These are phyloP conservation scores for Paraurostyla sp. DNA, from an alignment of 73 alveolate genomes.

Conservation along the genomic window DNA sequence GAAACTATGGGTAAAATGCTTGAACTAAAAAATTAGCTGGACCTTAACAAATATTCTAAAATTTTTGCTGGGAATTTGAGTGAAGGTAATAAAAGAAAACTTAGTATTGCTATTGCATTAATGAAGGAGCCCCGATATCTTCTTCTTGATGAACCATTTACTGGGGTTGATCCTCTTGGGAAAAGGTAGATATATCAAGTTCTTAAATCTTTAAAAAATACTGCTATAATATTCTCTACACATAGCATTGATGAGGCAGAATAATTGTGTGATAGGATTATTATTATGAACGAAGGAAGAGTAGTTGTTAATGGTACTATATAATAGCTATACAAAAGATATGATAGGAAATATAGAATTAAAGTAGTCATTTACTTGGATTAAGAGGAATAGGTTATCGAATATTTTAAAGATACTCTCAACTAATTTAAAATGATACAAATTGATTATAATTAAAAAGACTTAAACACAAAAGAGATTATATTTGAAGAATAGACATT, in stretches of 20 bases:
- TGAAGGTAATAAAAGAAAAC: constrained; percentile 98
- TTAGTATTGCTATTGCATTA: constrained; percentile 93
- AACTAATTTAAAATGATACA: too few relatives aligned
- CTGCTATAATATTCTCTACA: constrained; percentile 96
- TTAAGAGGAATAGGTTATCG: too few relatives aligned
- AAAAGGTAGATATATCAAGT: constrained; percentile 97
- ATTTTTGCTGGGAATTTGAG: constrained; percentile 81
- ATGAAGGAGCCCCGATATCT: constrained; percentile 97
- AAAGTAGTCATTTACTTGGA: too few relatives aligned
- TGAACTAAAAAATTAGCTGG: neutral
- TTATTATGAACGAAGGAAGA: neutral
- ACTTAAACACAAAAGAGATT: too few relatives aligned
- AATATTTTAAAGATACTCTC: too few relatives aligned
- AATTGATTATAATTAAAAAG: too few relatives aligned
- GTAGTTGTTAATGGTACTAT: neutral
- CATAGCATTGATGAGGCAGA: constrained; percentile 99
- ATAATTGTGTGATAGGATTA: constrained; percentile 13
- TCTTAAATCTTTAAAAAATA: constrained; percentile 86
- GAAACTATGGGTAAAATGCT: constrained; percentile 41
- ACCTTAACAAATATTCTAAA: neutral
- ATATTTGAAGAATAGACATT: too few relatives aligned
- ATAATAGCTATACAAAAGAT: neutral
- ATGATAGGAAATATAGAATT: neutral
- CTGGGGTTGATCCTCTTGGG: constrained; percentile 99
- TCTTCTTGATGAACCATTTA: constrained; percentile 98